phyloP scores from a whole-genome alignment of 2,329 filamentous ascomycete genomes.

The Fusarium burgessii region DNA sequence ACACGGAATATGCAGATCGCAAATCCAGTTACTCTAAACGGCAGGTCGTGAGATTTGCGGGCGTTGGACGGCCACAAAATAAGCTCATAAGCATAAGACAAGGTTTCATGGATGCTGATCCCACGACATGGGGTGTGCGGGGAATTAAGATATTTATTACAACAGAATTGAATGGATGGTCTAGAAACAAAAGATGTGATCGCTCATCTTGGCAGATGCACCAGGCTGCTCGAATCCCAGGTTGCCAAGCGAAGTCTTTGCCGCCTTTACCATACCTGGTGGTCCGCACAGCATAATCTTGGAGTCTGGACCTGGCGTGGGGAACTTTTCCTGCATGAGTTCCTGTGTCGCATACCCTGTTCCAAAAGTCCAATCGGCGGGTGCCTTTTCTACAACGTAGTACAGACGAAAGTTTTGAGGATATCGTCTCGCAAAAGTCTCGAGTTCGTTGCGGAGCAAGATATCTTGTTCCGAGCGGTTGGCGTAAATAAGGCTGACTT shows the following conservation, averaged over 20 bases:
- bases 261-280: constrained; percentile 68
- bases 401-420: constrained; percentile 66
- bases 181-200: constrained; percentile 68
- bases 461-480: constrained; percentile 71
- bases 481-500: constrained; percentile 69
- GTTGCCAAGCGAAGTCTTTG: constrained; percentile 62
- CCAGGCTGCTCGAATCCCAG: constrained; percentile 65
- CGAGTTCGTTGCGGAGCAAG: constrained; percentile 66
- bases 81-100: constrained; percentile 33
- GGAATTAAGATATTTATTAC: constrained; percentile 1
- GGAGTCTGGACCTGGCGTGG: constrained; percentile 57
- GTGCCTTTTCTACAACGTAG: constrained; percentile 65
- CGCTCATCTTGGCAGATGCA: constrained; percentile 62
- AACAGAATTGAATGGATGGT: background rate
- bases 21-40: constrained; percentile 17
- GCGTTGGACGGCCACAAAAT: constrained; percentile 27
- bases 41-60: constrained; percentile 25
- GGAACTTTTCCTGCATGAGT: constrained; percentile 62
- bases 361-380: constrained; percentile 60
- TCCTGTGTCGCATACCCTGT: constrained; percentile 64
- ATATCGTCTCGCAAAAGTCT: constrained; percentile 62
- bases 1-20: constrained; percentile 15
- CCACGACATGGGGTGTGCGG: background rate
- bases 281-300: constrained; percentile 72
- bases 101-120: constrained; percentile 19